phyloP scores from a whole-genome alignment of 208 protist species.

The Phytomonas serpens region DNA sequence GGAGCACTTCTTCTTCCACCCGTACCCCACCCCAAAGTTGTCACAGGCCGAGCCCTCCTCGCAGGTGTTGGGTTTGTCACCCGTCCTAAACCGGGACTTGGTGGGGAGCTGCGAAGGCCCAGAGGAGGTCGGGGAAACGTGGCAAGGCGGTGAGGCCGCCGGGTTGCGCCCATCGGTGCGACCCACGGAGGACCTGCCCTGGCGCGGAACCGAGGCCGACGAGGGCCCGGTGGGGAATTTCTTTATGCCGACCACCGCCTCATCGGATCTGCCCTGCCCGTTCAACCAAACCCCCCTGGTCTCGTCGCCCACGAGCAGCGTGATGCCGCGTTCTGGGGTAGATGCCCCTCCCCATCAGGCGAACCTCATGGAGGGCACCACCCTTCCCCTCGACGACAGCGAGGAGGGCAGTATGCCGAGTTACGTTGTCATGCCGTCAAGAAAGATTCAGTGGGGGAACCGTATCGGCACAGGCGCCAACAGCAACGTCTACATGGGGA shows the following conservation, averaged over 20 bases:
- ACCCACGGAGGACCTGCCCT: too few species aligned
- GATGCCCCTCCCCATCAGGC: not conserved
- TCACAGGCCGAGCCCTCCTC: not conserved
- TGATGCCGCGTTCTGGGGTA: not conserved
- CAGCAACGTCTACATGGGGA: slow-evolving; percentile 60
- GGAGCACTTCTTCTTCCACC: slow-evolving; percentile 38
- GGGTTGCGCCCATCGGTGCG: not conserved
- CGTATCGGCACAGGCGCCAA: slow-evolving; percentile 49
- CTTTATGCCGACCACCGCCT: not conserved
- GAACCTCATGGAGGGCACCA: not conserved
- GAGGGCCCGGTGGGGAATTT: not conserved
- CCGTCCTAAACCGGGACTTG: not conserved
- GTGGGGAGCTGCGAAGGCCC: not conserved
- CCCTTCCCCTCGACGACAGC: slow-evolving; percentile 1
- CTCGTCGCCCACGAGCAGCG: not conserved
- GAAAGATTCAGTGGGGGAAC: slow-evolving; percentile 49
- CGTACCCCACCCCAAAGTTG: slow-evolving; percentile 23
- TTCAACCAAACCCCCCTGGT: not conserved
- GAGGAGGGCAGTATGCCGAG: slow-evolving; percentile 7
- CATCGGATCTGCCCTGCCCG: not conserved
- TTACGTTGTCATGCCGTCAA: slow-evolving; percentile 34
- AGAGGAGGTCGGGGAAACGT: not conserved
- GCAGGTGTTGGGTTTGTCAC: too few species aligned
- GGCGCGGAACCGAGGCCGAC: too few species aligned
- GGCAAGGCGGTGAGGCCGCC: not conserved